phyloP scores from a whole-genome alignment of 768 basidiomycete species.

The Rhodotorula paludigena region DNA sequence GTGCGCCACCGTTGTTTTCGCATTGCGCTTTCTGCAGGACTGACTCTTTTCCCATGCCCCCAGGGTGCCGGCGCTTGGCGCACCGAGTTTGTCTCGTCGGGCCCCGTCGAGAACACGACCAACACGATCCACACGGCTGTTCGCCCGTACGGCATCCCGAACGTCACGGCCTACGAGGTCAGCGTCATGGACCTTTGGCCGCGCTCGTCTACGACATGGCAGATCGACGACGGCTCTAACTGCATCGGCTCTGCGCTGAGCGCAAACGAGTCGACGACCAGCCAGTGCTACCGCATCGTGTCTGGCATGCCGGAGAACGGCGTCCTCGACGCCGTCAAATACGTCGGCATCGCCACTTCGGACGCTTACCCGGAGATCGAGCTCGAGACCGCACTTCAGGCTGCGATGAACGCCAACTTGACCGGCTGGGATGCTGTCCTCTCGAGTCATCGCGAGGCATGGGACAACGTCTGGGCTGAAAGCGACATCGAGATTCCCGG shows the following conservation, averaged over 20 bases:
- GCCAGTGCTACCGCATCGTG: constrained; percentile 28
- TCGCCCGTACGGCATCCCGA: constrained; percentile 27
- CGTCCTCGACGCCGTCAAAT: constrained; percentile 22
- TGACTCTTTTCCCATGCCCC: not conserved
- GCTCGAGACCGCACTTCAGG: constrained; percentile 7
- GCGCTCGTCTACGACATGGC: not conserved
- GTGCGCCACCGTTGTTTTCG: not conserved
- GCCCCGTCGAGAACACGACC: constrained; percentile 6
- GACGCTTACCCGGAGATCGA: constrained; percentile 29
- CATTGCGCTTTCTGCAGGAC: not conserved
- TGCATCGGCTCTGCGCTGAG: constrained; percentile 3
- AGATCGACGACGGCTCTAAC: constrained; percentile 3
- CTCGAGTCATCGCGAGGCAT: constrained; percentile 9
- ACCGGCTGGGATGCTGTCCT: constrained; percentile 11
- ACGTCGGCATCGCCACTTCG: constrained; percentile 35
- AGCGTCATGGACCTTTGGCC: constrained; percentile 8
- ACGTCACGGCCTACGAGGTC: constrained; percentile 35
- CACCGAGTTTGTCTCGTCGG: constrained; percentile 17
- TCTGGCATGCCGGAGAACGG: constrained; percentile 6
- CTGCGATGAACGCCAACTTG: not conserved
- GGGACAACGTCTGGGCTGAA: constrained; percentile 21
- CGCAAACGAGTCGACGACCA: constrained; percentile 21
- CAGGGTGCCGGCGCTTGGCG: constrained; percentile 35
- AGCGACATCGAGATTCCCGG: constrained; percentile 29
- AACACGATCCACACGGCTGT: constrained; percentile 29